Evolutionary conservation across 257 asterid species (phyloP), one percentile per base, ranked within the genome.

Genomic region (Anisodus acutangulus): DNA sequence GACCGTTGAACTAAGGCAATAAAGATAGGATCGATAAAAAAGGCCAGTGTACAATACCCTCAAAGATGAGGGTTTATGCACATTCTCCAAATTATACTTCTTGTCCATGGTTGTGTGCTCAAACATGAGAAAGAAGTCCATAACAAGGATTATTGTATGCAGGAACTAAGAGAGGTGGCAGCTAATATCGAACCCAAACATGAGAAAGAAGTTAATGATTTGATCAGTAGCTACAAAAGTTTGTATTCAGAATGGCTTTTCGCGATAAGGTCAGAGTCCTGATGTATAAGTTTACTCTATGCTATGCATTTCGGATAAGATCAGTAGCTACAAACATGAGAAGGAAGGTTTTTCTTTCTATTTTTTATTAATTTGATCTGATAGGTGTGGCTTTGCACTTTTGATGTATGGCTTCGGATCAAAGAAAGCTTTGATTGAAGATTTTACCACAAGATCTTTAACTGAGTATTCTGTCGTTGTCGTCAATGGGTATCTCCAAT

Each of bases 321-420:
- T 22, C 26, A 22, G 26, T 22, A 22, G 26, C 26, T 22, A 22
- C 26, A 22, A 22, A 22, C 26, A 22, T 22, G 26, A 22, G 26
- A 22, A 22, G 26, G 26, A 22, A 22, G 26, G 26, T 22, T 22
- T 22, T 22, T 22, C 26, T 22, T 22, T 22, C 26, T 22, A 22
- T 22, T 22, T 22, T 22, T 45, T 39, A 15, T 17, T 69, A 16
- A 39, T 39, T 39, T 69, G 4, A 69, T 41, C 31, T 39, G 78
- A 69, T 69, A 69, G 78, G 93, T 90, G 94, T 78, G 97, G 98
- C 10, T 94, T 93, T 86, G 97, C 95, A 84, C 93, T 94, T 41
- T 84, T 96, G 89, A 92, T 94, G 98, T 93, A 96, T 88, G 99
- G 99, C 7, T 96, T 94, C 76, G 98, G 99, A 85, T 96, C 98